These are phyloP conservation scores for Pseudognaphalium luteoalbum DNA, from an alignment of 129 eudicot species.

Conservation along the genomic window DNA sequence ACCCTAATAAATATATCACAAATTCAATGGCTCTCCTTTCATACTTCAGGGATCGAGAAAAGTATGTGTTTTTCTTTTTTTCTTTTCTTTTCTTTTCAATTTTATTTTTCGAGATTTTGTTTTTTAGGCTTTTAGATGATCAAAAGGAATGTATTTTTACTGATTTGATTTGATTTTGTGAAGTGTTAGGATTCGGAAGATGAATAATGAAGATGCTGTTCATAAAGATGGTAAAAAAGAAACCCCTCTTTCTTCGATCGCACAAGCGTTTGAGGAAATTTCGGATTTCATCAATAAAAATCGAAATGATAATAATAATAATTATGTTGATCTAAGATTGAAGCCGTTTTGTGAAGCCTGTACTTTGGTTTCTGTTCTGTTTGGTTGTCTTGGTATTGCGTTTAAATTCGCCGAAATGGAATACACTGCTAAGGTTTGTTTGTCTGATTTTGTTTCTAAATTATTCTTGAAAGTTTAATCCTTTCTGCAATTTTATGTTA, in stretches of 20 bases:
- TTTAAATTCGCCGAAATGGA: slow-evolving; percentile 82
- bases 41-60: slow-evolving; percentile 31
- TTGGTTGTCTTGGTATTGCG: slow-evolving; percentile 73
- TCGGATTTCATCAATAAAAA: slow-evolving; percentile 42
- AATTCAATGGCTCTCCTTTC: slow-evolving; percentile 42
- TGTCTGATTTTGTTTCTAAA: neutral
- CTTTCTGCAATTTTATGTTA: slow-evolving; percentile 12
- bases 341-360: slow-evolving; percentile 85
- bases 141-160: neutral
- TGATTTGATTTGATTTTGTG: slow-evolving; percentile 15
- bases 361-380: slow-evolving; percentile 71
- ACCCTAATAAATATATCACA: slow-evolving; percentile 4
- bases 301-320: neutral
- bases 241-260: slow-evolving; percentile 67
- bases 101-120: neutral
- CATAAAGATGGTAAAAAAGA: slow-evolving; percentile 11
- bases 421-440: slow-evolving; percentile 68
- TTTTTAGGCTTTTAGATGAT: slow-evolving; percentile 24
- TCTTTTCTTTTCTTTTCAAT: neutral
- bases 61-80: slow-evolving; percentile 20
- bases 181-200: slow-evolving; percentile 34
- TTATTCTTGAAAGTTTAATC: neutral
- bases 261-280: slow-evolving; percentile 74
- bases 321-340: slow-evolving; percentile 54
- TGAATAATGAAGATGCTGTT: slow-evolving; percentile 41